Evolutionary conservation across 202 grass and related monocot species (phyloP), one percentile per base, ranked within the genome.

Genomic region (Brachypodium distachyon): DNA sequence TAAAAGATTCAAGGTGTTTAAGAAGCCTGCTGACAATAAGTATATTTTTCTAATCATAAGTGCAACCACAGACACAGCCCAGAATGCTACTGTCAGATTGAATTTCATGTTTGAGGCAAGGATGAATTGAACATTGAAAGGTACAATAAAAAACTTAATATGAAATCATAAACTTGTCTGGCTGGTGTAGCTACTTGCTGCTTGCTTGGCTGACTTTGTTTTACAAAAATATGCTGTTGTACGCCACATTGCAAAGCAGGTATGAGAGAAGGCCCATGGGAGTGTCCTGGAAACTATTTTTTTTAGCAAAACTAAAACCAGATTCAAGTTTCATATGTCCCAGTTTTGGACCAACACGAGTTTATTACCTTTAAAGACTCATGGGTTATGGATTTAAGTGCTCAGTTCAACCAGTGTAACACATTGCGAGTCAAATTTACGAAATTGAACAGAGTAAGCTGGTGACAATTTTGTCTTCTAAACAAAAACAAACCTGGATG

Each of bases 401-500:
- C 57, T 58, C 29, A 17, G 9, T 80, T 83, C 67, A 75, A 79
- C 52, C 37, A 65, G 34, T 11, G 19, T 21, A 81, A 69, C 44
- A 68, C 50, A 67, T 39, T 36, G 43, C 4, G 64, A 61, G 52
- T 77, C 61, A 78, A 52, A 64, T 43, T 41, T 41, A 27, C 13
- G n/a, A 50, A 12, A 46, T 7, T 25, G 12, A 52, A 22, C 44
- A 79, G 42, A 61, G 29, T 6, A 31, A 53, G 27, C 36, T 70
- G 34, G 34, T 53, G 25, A 69, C 61, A 8, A 16, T 6, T 2
- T 36, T 28, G 25, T 38, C 71, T 58, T 53, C 62, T 79, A 17
- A 72, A 54, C n/a, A 79, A 44, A 81, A 74, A 63, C 6, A 9
- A 83, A 99, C 96, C 85, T 63, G 53, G 74, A 83, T 1, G 3